These are phyloP conservation scores for Ilex aquifolium DNA, from an alignment of 257 asterid genomes.

Conservation along the genomic window DNA sequence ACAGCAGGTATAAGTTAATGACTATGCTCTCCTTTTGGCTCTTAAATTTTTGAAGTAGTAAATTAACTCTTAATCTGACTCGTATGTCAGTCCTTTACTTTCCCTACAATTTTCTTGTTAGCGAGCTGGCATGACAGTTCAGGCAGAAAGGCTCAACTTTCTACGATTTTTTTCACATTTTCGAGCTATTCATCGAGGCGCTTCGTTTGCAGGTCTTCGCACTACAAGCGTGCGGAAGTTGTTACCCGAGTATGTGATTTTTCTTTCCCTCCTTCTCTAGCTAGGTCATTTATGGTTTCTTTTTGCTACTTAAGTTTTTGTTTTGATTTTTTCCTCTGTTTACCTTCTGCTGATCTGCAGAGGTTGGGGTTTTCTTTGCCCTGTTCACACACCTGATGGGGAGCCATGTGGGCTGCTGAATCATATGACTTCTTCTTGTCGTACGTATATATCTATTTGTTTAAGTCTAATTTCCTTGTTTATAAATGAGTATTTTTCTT, in stretches of 20 bases:
- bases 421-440: slow-evolving; percentile 88
- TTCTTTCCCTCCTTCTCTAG: neutral
- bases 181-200: slow-evolving; percentile 96
- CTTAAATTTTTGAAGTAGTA: neutral
- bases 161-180: slow-evolving; percentile 91
- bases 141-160: slow-evolving; percentile 87
- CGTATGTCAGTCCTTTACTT: neutral
- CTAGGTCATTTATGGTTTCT: slow-evolving; percentile 6
- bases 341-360: slow-evolving; percentile 30
- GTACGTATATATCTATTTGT: slow-evolving; percentile 46
- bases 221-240: slow-evolving; percentile 95
- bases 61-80: neutral
- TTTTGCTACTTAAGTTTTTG: slow-evolving; percentile 7
- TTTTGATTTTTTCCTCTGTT: neutral
- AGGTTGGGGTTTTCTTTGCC: slow-evolving; percentile 97
- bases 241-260: slow-evolving; percentile 79
- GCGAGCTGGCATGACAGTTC: slow-evolving; percentile 95
- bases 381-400: slow-evolving; percentile 99
- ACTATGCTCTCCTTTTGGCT: neutral
- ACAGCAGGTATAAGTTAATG: slow-evolving; percentile 64
- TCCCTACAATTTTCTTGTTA: slow-evolving; percentile 18
- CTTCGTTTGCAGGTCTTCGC: slow-evolving; percentile 96
- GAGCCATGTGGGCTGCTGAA: slow-evolving; percentile 97
- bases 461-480: neutral
- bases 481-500: neutral